Percentiles rank a stretch among this genome's conserved stretches.
These are phyloP conservation scores for Fusarium sublunatum DNA, from an alignment of 2,329 filamentous ascomycete species.

Conservation along the genomic window DNA sequence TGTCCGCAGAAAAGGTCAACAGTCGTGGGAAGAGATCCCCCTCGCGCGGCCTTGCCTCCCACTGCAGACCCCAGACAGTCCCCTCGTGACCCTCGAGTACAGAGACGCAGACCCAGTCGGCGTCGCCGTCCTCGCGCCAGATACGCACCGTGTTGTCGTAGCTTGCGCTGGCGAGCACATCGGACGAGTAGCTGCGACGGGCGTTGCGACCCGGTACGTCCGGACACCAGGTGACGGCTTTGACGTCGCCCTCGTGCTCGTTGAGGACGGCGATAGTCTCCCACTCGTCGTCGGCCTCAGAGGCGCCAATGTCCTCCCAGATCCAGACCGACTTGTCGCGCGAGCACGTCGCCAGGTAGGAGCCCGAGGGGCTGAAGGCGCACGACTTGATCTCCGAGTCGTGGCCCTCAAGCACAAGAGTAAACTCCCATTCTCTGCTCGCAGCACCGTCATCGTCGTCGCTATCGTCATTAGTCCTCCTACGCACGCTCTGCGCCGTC, in stretches of 20 bases:
- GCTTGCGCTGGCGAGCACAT: slow-evolving; percentile 87
- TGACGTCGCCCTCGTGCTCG: slow-evolving; percentile 96
- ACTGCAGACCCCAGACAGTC: slow-evolving; percentile 92
- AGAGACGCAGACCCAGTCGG: slow-evolving; percentile 90
- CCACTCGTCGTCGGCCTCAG: slow-evolving; percentile 89
- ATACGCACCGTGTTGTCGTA: slow-evolving; percentile 93
- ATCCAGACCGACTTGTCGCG: slow-evolving; percentile 97
- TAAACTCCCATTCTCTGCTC: slow-evolving; percentile 90
- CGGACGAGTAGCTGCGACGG: slow-evolving; percentile 64
- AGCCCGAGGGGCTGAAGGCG: slow-evolving; percentile 77
- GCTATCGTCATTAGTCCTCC: slow-evolving; percentile 38
- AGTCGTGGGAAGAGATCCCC: slow-evolving; percentile 68
- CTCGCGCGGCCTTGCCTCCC: slow-evolving; percentile 62
- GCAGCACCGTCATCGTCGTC: slow-evolving; percentile 61
- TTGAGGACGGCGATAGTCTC: slow-evolving; percentile 95
- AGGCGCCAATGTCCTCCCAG: slow-evolving; percentile 87
- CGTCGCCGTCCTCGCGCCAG: slow-evolving; percentile 89
- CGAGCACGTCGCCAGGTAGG: slow-evolving; percentile 87
- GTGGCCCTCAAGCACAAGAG: slow-evolving; percentile 91
- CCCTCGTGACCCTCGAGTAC: slow-evolving; percentile 82
- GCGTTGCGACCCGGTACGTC: slow-evolving; percentile 64
- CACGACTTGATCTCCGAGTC: slow-evolving; percentile 92
- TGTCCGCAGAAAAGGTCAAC: slow-evolving; percentile 87
- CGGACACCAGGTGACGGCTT: slow-evolving; percentile 92
- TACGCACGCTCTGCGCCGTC: slow-evolving; percentile 40